Evolutionary conservation across 2,329 filamentous ascomycete species (phyloP).

Genomic region (Cercospora brassicicola): DNA sequence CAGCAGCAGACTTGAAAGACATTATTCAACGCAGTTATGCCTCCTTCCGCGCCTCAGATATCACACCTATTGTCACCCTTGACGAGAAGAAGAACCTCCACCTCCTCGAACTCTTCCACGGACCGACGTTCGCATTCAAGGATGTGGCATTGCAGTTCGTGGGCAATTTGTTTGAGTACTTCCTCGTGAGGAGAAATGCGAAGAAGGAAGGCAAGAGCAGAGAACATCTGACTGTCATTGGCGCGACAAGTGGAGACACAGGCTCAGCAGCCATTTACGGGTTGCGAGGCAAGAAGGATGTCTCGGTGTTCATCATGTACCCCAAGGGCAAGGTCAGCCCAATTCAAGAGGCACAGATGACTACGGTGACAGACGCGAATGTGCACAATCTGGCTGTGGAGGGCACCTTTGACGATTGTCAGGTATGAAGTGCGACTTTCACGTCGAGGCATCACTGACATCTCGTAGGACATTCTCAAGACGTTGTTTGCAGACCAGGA

Average conservation of each 20-base stretch:
- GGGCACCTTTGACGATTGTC: constrained; percentile 94
- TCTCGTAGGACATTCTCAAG: constrained; percentile 78
- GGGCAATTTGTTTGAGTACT: constrained; percentile 94
- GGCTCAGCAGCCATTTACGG: constrained; percentile 96
- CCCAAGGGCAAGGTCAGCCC: constrained; percentile 88
- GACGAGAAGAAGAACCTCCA: constrained; percentile 71
- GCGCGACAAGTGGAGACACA: constrained; percentile 83
- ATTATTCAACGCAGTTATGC: constrained; percentile 85
- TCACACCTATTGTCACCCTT: constrained; percentile 77
- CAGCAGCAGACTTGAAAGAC: constrained; percentile 71
- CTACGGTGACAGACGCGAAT: constrained; percentile 83
- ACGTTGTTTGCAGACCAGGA: constrained; percentile 83
- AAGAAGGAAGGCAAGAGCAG: constrained; percentile 63
- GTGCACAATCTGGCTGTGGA: constrained; percentile 89
- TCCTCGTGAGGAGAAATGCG: constrained; percentile 71
- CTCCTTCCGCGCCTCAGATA: constrained; percentile 77
- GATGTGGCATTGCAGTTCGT: constrained; percentile 91
- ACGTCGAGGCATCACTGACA: neutral
- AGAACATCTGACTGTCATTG: constrained; percentile 82
- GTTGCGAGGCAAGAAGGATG: constrained; percentile 90
- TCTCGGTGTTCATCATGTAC: constrained; percentile 91
- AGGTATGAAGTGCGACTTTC: constrained; percentile 52
- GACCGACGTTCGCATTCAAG: constrained; percentile 93
- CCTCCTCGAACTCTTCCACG: constrained; percentile 92
- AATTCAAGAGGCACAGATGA: constrained; percentile 97